phyloP scores from a whole-genome alignment of 805 yeast genomes.

The Wickerhamomyces alni region DNA sequence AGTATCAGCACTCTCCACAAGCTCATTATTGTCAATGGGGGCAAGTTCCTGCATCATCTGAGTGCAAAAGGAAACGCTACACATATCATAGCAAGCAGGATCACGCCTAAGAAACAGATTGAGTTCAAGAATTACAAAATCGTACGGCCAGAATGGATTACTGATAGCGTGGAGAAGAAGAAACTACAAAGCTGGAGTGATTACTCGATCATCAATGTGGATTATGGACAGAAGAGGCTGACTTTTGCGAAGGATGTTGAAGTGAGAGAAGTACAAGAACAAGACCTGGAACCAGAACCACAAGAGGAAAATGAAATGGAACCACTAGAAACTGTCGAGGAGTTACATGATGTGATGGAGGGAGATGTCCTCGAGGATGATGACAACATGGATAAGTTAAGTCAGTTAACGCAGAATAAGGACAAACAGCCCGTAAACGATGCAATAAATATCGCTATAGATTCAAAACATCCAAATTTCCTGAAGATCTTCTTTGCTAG shows the following conservation, averaged over 20 bases:
- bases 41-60: slow-evolving; percentile 63
- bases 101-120: slow-evolving; percentile 69
- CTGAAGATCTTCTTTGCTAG: slow-evolving; percentile 65
- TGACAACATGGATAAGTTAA: neutral
- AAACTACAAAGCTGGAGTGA: slow-evolving; percentile 63
- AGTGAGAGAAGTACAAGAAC: too few relatives aligned
- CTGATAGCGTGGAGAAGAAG: slow-evolving; percentile 48
- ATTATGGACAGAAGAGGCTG: slow-evolving; percentile 46
- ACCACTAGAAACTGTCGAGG: neutral
- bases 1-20: slow-evolving; percentile 68
- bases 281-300: neutral
- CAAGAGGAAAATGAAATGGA: neutral
- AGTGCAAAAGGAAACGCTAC: slow-evolving; percentile 70
- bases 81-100: slow-evolving; percentile 73
- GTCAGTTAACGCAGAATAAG: slow-evolving; percentile 8
- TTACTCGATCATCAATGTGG: slow-evolving; percentile 46
- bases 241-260: neutral
- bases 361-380: neutral
- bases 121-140: slow-evolving; percentile 68
- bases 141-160: slow-evolving; percentile 78
- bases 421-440: slow-evolving; percentile 5
- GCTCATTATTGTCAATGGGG: slow-evolving; percentile 73
- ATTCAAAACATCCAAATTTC: slow-evolving; percentile 76
- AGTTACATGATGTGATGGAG: too few relatives aligned
- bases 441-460: slow-evolving; percentile 24